Conservation (phyloP, 768 basidiomycete species). For the Trametes cingulata region DNA sequence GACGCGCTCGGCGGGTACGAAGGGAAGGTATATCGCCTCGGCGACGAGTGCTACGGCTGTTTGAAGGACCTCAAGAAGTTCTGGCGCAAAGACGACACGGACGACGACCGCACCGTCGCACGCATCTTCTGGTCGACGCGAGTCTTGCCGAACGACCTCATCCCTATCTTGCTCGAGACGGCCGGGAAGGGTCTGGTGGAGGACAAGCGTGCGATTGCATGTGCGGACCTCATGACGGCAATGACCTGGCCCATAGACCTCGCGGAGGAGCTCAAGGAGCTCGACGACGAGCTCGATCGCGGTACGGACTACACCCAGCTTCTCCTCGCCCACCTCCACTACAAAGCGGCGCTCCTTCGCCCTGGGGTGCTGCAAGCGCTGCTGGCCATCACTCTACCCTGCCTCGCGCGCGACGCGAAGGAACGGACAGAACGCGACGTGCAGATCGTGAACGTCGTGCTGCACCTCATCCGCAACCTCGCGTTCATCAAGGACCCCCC, state of each 20-base stretch:
- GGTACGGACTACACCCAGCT: conserved; percentile 90
- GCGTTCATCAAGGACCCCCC: conserved; percentile 89
- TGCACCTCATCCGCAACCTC: conserved; percentile 92
- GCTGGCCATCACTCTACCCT: conserved; percentile 75
- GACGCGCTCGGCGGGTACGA: conserved; percentile 81
- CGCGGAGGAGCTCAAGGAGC: conserved; percentile 90
- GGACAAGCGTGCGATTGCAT: conserved; percentile 80
- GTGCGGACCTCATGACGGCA: conserved; percentile 88
- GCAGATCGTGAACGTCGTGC: conserved; percentile 83
- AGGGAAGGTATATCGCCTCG: conserved; percentile 65
- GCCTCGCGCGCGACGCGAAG: conserved; percentile 65
- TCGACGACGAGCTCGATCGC: conserved; percentile 78
- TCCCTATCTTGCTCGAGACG: conserved; percentile 82
- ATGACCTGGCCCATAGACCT: conserved; percentile 99
- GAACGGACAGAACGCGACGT: conserved; percentile 79
- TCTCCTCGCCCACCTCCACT: conserved; percentile 75
- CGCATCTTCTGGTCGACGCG: conserved; percentile 91
- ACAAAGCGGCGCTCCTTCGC: conserved; percentile 79
- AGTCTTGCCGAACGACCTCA: conserved; percentile 81
- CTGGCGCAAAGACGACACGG: conserved; percentile 95
- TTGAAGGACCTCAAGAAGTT: conserved; percentile 93
- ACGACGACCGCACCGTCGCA: conserved; percentile 95
- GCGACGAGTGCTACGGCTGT: conserved; percentile 81
- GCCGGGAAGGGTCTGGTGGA: conserved; percentile 77
- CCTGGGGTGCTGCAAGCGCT: conserved; percentile 71